These are phyloP conservation scores for Apiospora hydei DNA, from an alignment of 2,329 filamentous ascomycete species.

Conservation along the genomic window DNA sequence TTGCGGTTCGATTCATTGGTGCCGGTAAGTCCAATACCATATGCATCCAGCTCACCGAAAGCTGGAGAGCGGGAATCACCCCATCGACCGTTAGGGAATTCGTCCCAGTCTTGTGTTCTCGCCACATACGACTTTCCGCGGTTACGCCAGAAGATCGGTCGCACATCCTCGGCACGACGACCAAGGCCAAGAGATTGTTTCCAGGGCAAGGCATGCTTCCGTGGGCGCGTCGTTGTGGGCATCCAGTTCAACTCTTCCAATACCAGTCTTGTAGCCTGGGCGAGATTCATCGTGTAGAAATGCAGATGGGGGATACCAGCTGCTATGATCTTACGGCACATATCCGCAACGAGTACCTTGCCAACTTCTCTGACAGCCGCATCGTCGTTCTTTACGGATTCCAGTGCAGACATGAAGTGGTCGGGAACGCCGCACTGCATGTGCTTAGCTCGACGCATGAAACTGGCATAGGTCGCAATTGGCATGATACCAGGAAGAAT, in stretches of 20 bases:
- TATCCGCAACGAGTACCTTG: slow-evolving; percentile 83
- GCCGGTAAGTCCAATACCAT: slow-evolving; percentile 91
- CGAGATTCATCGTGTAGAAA: slow-evolving; percentile 99
- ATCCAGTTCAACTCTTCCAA: slow-evolving; percentile 87
- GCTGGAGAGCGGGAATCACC: slow-evolving; percentile 95
- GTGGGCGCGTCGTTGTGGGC: slow-evolving; percentile 77
- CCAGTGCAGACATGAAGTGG: slow-evolving; percentile 80
- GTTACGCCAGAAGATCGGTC: slow-evolving; percentile 98
- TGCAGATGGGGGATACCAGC: slow-evolving; percentile 88
- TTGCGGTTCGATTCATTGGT: slow-evolving; percentile 96
- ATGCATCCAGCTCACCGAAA: slow-evolving; percentile 93
- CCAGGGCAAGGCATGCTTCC: slow-evolving; percentile 94
- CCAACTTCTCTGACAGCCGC: slow-evolving; percentile 89
- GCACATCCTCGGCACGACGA: slow-evolving; percentile 90
- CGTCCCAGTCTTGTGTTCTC: slow-evolving; percentile 97
- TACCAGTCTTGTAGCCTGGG: slow-evolving; percentile 91
- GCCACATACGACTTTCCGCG: slow-evolving; percentile 94
- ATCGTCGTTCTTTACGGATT: slow-evolving; percentile 97
- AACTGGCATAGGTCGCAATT: slow-evolving; percentile 94
- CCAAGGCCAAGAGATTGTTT: slow-evolving; percentile 91
- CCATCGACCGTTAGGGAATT: slow-evolving; percentile 98
- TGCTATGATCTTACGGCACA: slow-evolving; percentile 86
- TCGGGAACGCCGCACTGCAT: slow-evolving; percentile 86
- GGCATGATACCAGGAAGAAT: slow-evolving; percentile 94
- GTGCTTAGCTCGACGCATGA: slow-evolving; percentile 88